Evolutionary conservation across 108 stramenopile genomes (phyloP).

Genomic region (Chaetoceros tenuissimus): DNA sequence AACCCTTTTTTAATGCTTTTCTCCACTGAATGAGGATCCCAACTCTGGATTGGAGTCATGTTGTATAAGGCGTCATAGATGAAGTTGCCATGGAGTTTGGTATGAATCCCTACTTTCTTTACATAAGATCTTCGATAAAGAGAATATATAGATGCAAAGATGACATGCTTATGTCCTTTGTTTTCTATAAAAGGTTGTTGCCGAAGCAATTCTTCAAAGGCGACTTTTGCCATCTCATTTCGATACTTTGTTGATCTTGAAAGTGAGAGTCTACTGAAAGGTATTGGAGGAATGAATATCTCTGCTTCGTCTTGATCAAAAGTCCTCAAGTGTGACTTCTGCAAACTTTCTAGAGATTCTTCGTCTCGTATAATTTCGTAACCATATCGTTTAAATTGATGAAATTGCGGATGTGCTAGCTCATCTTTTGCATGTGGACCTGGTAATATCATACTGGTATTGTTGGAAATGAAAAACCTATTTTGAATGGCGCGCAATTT

Average conservation of each 20-base stretch:
- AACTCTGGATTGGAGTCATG: not conserved
- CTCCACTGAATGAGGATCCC: not conserved
- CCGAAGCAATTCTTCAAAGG: slow-evolving; percentile 6
- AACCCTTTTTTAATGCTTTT: slow-evolving; percentile 1
- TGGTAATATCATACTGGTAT: slow-evolving; percentile 5
- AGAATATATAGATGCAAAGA: not conserved
- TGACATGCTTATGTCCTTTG: slow-evolving; percentile 7
- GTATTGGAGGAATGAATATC: slow-evolving; percentile 22
- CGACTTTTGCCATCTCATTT: not conserved
- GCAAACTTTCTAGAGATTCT: not conserved
- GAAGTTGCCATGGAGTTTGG: not conserved
- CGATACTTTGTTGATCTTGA: slow-evolving; percentile 5
- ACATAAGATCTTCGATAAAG: not conserved
- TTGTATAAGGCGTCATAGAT: not conserved
- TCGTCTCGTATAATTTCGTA: slow-evolving; percentile 2
- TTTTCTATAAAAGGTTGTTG: slow-evolving; percentile 7
- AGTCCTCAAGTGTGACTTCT: slow-evolving; percentile 6
- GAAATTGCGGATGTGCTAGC: not conserved
- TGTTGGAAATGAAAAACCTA: slow-evolving; percentile 3
- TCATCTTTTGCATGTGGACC: not conserved
- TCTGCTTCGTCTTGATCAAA: slow-evolving; percentile 12
- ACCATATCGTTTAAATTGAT: not conserved
- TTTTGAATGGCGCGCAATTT: no score
- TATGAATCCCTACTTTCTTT: not conserved
- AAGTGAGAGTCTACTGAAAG: slow-evolving; percentile 7